A percentile compares a stretch with the other conserved stretches of the same genome.
Conservation (phyloP, 495 filamentous ascomycete genomes). For the Penicillium riverlandense region DNA sequence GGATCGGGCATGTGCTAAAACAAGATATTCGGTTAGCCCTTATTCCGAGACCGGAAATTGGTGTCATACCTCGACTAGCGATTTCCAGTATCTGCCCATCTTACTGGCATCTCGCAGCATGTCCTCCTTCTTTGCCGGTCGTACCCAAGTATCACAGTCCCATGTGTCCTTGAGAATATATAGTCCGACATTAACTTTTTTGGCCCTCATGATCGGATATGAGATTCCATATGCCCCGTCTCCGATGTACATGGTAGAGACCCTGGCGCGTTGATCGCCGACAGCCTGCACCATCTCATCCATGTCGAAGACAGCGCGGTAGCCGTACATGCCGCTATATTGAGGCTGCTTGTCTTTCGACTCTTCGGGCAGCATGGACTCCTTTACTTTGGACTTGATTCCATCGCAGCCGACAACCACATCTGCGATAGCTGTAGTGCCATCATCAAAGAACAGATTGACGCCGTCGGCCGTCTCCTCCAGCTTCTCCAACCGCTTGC, state of each 20-base stretch:
- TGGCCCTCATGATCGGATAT: constrained; percentile 57
- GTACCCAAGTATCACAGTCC: constrained; percentile 51
- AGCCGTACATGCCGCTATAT: constrained; percentile 49
- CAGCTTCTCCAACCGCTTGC: constrained; percentile 21
- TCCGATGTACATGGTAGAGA: constrained; percentile 51
- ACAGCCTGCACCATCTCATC: constrained; percentile 44
- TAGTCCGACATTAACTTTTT: constrained; percentile 53
- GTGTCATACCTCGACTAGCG: constrained; percentile 36
- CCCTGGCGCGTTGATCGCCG: constrained; percentile 43
- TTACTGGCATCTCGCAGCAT: constrained; percentile 46
- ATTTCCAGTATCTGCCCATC: constrained; percentile 44
- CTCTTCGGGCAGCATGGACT: constrained; percentile 35
- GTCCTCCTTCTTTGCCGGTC: constrained; percentile 45
- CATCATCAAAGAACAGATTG: constrained; percentile 25
- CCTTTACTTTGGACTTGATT: constrained; percentile 43
- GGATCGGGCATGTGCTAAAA: constrained; percentile 31
- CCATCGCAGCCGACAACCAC: constrained; percentile 54
- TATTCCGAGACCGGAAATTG: background rate
- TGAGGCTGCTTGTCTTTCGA: constrained; percentile 22
- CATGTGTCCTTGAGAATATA: constrained; percentile 39
- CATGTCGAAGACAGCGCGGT: constrained; percentile 56
- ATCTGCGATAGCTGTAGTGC: constrained; percentile 20
- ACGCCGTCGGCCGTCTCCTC: constrained; percentile 11
- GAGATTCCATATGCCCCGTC: constrained; percentile 53
- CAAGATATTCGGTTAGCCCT: constrained; percentile 4